A percentile compares a stretch with the other conserved stretches of the same genome.
These are phyloP conservation scores for Cocos nucifera DNA, from an alignment of 176 grass and related monocot genomes.

Conservation along the genomic window DNA sequence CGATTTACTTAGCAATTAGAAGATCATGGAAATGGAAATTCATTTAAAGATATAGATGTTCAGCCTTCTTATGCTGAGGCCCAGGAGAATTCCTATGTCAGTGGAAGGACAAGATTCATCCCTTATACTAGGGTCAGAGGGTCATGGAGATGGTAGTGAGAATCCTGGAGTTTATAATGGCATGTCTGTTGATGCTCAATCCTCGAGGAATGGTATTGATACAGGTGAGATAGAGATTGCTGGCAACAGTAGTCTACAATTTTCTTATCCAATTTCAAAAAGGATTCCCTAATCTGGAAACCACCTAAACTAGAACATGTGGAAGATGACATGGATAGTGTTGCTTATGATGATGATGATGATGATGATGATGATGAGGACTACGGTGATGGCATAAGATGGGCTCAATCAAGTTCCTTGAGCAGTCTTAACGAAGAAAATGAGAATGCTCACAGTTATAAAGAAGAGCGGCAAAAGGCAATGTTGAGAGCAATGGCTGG, in stretches of 20 bases:
- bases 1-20: neutral
- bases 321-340: slow-evolving; percentile 36
- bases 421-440: slow-evolving; percentile 27
- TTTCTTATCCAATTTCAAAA: slow-evolving; percentile 34
- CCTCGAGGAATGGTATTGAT: slow-evolving; percentile 25
- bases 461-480: slow-evolving; percentile 55
- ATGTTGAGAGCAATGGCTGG: slow-evolving; percentile 94
- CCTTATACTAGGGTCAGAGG: slow-evolving; percentile 9
- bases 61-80: neutral
- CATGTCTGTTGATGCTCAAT: slow-evolving; percentile 23
- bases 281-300: slow-evolving; percentile 49
- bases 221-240: slow-evolving; percentile 35
- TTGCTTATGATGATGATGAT: slow-evolving; percentile 26
- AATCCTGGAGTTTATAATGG: slow-evolving; percentile 12
- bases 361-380: slow-evolving; percentile 31
- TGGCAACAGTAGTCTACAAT: slow-evolving; percentile 21
- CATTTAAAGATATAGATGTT: slow-evolving; percentile 10
- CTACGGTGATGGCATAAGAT: slow-evolving; percentile 42
- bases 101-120: slow-evolving; percentile 23
- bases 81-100: neutral
- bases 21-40: slow-evolving; percentile 12
- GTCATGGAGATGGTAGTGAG: slow-evolving; percentile 8
- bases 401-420: slow-evolving; percentile 56
- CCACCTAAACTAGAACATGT: slow-evolving; percentile 61
- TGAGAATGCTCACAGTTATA: slow-evolving; percentile 11